Conservation (phyloP, 2,329 filamentous ascomycete species). For the Sporothrix luriei region DNA sequence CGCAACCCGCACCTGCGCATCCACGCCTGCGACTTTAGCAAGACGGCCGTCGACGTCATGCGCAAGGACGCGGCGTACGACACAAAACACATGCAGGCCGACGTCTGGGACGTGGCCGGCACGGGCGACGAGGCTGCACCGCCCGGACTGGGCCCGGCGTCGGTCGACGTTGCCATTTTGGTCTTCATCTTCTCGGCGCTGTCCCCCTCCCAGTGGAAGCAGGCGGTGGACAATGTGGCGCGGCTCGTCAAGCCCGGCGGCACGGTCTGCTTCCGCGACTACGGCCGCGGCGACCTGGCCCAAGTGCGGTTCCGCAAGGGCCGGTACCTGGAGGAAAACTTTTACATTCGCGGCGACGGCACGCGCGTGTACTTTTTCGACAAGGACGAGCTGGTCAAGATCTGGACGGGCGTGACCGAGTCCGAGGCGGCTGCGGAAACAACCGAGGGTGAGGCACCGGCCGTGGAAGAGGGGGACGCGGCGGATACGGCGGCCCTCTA, state of each 20-base stretch:
- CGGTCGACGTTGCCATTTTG: constrained; percentile 88
- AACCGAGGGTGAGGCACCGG: not conserved
- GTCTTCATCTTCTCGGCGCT: constrained; percentile 98
- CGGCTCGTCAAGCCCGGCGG: constrained; percentile 86
- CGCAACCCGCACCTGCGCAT: constrained; percentile 79
- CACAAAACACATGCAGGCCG: constrained; percentile 69
- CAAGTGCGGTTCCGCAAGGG: constrained; percentile 98
- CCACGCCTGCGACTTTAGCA: constrained; percentile 95
- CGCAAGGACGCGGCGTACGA: constrained; percentile 76
- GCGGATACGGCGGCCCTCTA: constrained; percentile 4
- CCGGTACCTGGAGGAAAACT: constrained; percentile 92
- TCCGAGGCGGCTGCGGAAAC: not conserved
- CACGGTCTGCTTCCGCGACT: constrained; percentile 93
- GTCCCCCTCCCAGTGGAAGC: constrained; percentile 79
- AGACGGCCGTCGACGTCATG: constrained; percentile 92
- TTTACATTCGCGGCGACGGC: constrained; percentile 93
- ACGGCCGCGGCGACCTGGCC: constrained; percentile 90
- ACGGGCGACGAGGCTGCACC: constrained; percentile 61
- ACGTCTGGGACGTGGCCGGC: constrained; percentile 89
- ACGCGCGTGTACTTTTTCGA: constrained; percentile 98
- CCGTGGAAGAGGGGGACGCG: constrained; percentile 32
- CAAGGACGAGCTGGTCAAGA: constrained; percentile 72
- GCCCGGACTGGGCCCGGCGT: constrained; percentile 72
- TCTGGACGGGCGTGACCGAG: constrained; percentile 64
- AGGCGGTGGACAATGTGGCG: constrained; percentile 79